Evolutionary conservation across 208 protist genomes (phyloP).

Genomic region (Vickermania spadyakhi): DNA sequence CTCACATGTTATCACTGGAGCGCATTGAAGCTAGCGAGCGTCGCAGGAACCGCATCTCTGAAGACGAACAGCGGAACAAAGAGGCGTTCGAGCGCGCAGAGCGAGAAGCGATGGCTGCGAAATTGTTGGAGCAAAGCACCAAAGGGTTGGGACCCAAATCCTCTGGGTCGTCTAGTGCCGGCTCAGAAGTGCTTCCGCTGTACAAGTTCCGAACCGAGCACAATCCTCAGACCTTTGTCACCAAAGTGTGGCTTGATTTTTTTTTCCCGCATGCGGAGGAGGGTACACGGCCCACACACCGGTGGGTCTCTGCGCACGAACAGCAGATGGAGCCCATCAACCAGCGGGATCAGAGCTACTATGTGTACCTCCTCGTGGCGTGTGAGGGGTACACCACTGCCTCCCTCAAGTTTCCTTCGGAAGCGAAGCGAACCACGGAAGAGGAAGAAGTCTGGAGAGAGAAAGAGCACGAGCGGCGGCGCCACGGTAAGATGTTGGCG

Average conservation of each 20-base stretch:
- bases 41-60: slow-evolving; percentile 37
- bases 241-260: slow-evolving; percentile 77
- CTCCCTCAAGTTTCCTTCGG: slow-evolving; percentile 65
- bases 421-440: slow-evolving; percentile 12
- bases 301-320: slow-evolving; percentile 76
- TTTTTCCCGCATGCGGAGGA: slow-evolving; percentile 47
- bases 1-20: slow-evolving; percentile 56
- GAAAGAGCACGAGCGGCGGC: not conserved
- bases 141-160: not conserved
- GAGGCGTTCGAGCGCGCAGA: slow-evolving; percentile 30
- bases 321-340: slow-evolving; percentile 42
- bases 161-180: slow-evolving; percentile 4
- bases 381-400: slow-evolving; percentile 80
- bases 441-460: not conserved
- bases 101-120: slow-evolving; percentile 29
- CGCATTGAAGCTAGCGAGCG: slow-evolving; percentile 40
- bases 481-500: slow-evolving; percentile 6
- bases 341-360: slow-evolving; percentile 27
- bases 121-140: slow-evolving; percentile 15
- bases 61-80: slow-evolving; percentile 44
- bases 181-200: slow-evolving; percentile 41
- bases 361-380: slow-evolving; percentile 70
- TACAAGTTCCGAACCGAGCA: slow-evolving; percentile 69
- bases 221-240: slow-evolving; percentile 37
- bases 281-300: slow-evolving; percentile 59